These are phyloP conservation scores for Neckera pumila DNA, from an alignment of 225 moss, liverwort and hornwort genomes.

Conservation along the genomic window DNA sequence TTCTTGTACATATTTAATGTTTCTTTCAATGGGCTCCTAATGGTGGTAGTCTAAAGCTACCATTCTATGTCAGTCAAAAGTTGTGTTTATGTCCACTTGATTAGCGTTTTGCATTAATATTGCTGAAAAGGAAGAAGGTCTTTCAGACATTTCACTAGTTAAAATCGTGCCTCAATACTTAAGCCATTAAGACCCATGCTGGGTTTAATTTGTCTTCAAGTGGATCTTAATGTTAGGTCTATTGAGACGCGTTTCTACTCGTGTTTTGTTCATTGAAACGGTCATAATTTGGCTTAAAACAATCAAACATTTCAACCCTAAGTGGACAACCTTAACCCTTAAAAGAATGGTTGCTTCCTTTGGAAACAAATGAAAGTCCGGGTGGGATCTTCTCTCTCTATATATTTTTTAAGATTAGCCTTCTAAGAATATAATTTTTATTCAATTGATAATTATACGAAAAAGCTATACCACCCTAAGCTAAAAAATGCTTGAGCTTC, in stretches of 20 bases:
- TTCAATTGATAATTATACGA: neutral
- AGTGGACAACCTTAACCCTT: accelerated
- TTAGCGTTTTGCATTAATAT: neutral
- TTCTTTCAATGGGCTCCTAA: neutral
- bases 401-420: neutral
- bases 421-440: neutral
- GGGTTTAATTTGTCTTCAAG: accelerated
- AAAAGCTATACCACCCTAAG: neutral
- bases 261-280: neutral
- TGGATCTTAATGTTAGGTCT: neutral
- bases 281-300: too few species aligned
- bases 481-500: neutral
- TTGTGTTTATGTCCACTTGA: neutral
- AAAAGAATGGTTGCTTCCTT: neutral
- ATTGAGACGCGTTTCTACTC: accelerated
- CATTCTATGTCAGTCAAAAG: neutral
- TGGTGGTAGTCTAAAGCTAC: neutral
- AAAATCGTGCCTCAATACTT: neutral
- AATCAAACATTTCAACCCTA: neutral
- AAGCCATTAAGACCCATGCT: accelerated
- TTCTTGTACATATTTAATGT: neutral
- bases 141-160: neutral
- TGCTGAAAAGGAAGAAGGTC: accelerated
- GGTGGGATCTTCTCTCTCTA: accelerated
- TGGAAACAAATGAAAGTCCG: accelerated